A percentile compares a stretch with the other conserved stretches of the same genome.
phyloP scores from a whole-genome alignment of 179 eudicot genomes.

The Patellifolia procumbens region DNA sequence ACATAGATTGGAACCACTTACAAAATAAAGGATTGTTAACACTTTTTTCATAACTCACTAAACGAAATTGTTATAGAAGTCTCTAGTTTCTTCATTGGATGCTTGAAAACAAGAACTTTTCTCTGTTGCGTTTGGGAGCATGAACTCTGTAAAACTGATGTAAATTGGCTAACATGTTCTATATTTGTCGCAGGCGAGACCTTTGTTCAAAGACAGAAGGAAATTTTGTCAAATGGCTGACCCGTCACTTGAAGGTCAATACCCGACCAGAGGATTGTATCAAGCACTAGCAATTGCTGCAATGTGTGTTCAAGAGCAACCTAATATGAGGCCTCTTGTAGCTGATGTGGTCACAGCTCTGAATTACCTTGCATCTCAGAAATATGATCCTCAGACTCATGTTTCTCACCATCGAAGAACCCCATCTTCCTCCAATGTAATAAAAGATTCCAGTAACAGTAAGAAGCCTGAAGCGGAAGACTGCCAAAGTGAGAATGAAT shows the following conservation, averaged over 20 bases:
- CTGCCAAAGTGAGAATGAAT: constrained; percentile 21
- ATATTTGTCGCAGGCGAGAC: constrained; percentile 48
- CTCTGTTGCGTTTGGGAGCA: too few relatives aligned
- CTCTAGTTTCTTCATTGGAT: too few relatives aligned
- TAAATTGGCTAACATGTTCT: constrained; percentile 1
- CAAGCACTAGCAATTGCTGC: constrained; percentile 74
- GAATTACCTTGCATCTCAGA: constrained; percentile 54
- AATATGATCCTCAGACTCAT: constrained; percentile 41
- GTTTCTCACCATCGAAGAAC: constrained; percentile 32
- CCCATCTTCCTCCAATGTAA: constrained; percentile 15
- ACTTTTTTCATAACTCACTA: too few relatives aligned
- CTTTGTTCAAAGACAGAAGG: constrained; percentile 62
- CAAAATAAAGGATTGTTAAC: too few relatives aligned
- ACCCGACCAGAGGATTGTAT: constrained; percentile 61
- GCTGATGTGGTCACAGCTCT: constrained; percentile 65
- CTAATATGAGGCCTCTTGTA: constrained; percentile 52
- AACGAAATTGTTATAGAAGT: too few relatives aligned
- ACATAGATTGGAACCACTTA: too few relatives aligned
- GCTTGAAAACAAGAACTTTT: too few relatives aligned
- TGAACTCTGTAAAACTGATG: too few relatives aligned
- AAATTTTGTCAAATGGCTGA: constrained; percentile 64
- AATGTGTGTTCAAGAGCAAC: constrained; percentile 69
- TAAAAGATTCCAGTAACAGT: constrained; percentile 21
- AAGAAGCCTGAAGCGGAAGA: constrained; percentile 8
- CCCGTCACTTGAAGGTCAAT: constrained; percentile 55